Evolutionary conservation across 805 yeast genomes (phyloP).

Genomic region (Komagataella kurtzmanii): DNA sequence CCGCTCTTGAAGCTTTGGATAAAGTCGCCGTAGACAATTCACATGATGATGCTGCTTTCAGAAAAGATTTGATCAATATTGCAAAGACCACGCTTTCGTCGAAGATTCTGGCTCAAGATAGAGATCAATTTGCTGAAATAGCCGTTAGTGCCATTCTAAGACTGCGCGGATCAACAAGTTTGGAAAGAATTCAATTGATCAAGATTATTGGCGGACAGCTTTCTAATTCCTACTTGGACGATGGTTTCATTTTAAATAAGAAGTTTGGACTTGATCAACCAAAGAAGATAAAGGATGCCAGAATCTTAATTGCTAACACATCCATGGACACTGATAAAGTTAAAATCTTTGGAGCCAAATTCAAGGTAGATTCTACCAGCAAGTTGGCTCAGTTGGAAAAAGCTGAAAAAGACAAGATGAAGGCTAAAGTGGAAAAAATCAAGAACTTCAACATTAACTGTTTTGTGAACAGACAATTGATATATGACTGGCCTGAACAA

Average conservation of each 20-base stretch:
- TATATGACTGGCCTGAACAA: constrained; percentile 97
- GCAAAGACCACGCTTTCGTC: constrained; percentile 91
- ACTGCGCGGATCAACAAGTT: constrained; percentile 73
- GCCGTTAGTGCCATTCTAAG: constrained; percentile 93
- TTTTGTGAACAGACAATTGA: constrained; percentile 91
- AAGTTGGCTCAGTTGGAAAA: constrained; percentile 89
- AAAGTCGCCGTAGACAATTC: constrained; percentile 67
- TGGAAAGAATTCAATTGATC: constrained; percentile 86
- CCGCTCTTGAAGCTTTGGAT: constrained; percentile 76
- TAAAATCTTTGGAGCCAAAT: constrained; percentile 94
- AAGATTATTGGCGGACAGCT: constrained; percentile 90
- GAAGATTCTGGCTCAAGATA: constrained; percentile 90
- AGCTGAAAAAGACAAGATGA: constrained; percentile 93
- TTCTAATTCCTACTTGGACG: constrained; percentile 86
- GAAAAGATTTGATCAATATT: constrained; percentile 68
- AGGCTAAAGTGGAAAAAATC: constrained; percentile 75
- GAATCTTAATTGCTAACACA: constrained; percentile 86
- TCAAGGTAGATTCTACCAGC: constrained; percentile 89
- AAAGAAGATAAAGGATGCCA: constrained; percentile 68
- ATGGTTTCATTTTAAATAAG: constrained; percentile 88
- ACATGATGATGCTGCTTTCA: constrained; percentile 40
- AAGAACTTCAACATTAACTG: constrained; percentile 69
- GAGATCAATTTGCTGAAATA: constrained; percentile 72
- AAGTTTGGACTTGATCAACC: constrained; percentile 93
- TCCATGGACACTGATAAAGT: constrained; percentile 96